These are phyloP conservation scores for Saccharata proteae DNA, from an alignment of 2,329 filamentous ascomycete genomes.

Conservation along the genomic window DNA sequence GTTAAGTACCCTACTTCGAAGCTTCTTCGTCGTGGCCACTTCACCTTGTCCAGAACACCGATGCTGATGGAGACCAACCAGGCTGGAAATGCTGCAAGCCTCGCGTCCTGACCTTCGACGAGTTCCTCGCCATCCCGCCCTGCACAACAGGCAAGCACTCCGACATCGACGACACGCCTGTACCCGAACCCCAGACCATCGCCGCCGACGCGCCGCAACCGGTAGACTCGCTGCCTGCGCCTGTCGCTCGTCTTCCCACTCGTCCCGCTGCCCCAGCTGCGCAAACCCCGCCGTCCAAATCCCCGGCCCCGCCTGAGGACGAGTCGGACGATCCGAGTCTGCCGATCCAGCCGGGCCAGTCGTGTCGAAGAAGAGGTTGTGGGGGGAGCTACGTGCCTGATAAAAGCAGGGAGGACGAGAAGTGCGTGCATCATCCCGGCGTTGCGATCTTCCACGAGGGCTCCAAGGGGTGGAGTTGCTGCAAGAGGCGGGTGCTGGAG, in stretches of 20 bases:
- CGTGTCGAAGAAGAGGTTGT: slow-evolving; percentile 70
- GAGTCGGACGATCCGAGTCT: slow-evolving; percentile 51
- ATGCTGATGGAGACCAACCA: slow-evolving; percentile 25
- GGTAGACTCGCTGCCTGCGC: slow-evolving; percentile 10
- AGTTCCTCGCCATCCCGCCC: slow-evolving; percentile 85
- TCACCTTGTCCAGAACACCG: neutral
- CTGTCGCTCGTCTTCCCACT: slow-evolving; percentile 13
- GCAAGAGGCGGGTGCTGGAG: slow-evolving; percentile 86
- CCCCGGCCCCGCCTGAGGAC: slow-evolving; percentile 55
- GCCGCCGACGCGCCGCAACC: slow-evolving; percentile 13
- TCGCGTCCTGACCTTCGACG: slow-evolving; percentile 91
- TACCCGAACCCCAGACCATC: slow-evolving; percentile 30
- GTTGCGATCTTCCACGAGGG: slow-evolving; percentile 93
- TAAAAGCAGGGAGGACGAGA: slow-evolving; percentile 47
- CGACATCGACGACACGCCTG: slow-evolving; percentile 63
- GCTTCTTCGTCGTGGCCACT: slow-evolving; percentile 7
- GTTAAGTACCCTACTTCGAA: slow-evolving; percentile 47
- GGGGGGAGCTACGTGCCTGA: slow-evolving; percentile 30
- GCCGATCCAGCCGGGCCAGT: slow-evolving; percentile 64
- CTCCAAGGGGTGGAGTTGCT: slow-evolving; percentile 95
- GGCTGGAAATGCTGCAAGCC: slow-evolving; percentile 99
- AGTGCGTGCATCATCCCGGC: slow-evolving; percentile 81
- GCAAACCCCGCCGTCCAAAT: slow-evolving; percentile 23
- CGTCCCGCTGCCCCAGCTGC: slow-evolving; percentile 12
- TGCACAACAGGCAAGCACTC: slow-evolving; percentile 92